Percentiles rank a stretch among this genome's conserved stretches.
phyloP scores from a whole-genome alignment of 495 filamentous ascomycete genomes.

The Daldinia loculata region DNA sequence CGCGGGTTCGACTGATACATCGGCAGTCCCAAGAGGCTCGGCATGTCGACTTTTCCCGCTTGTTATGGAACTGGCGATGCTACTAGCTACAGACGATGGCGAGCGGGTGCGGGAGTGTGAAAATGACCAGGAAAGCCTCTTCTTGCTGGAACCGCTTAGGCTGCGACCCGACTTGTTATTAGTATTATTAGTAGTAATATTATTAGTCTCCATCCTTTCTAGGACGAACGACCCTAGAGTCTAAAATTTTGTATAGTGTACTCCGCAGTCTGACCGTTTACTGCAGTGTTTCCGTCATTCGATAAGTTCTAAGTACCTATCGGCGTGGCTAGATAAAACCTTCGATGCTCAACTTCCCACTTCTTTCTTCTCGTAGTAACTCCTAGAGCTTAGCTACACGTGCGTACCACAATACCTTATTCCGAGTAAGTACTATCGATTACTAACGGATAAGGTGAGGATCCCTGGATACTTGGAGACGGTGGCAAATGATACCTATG shows the following conservation, averaged over 20 bases:
- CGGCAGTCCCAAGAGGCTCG: slow-evolving; percentile 59
- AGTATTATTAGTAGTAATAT: slow-evolving; percentile 14
- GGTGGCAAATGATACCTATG: slow-evolving; percentile 33
- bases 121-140: slow-evolving; percentile 41
- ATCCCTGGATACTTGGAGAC: neutral
- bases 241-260: slow-evolving; percentile 23
- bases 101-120: slow-evolving; percentile 46
- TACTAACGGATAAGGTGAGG: neutral
- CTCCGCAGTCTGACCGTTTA: slow-evolving; percentile 8
- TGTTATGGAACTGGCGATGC: slow-evolving; percentile 47
- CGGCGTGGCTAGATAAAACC: slow-evolving; percentile 3
- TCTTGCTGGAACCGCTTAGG: slow-evolving; percentile 25
- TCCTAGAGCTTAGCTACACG: slow-evolving; percentile 7
- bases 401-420: neutral
- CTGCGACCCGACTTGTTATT: slow-evolving; percentile 26
- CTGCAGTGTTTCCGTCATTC: slow-evolving; percentile 23
- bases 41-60: slow-evolving; percentile 63
- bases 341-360: neutral
- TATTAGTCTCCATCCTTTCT: slow-evolving; percentile 14
- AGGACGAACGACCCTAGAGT: neutral
- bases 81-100: slow-evolving; percentile 47
- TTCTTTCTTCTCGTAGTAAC: neutral
- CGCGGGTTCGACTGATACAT: slow-evolving; percentile 60
- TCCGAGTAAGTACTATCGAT: neutral
- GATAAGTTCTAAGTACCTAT: slow-evolving; percentile 28